Evolutionary conservation across 1,284 basidiomycete genomes (phyloP).

Genomic region (Malassezia restricta): DNA sequence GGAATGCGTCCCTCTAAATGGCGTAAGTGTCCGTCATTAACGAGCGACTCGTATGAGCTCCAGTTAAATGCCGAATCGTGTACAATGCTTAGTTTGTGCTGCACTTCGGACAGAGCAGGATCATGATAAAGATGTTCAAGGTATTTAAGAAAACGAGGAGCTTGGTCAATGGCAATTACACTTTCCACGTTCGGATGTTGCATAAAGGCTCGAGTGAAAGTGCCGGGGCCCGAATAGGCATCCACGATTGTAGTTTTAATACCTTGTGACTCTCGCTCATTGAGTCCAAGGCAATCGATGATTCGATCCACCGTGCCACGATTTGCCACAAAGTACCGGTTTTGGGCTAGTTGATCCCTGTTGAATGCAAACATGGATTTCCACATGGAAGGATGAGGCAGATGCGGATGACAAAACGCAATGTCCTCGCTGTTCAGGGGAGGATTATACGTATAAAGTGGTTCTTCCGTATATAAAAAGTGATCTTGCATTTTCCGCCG

Average conservation of each 20-base stretch:
- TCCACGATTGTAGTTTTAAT: constrained; percentile 36
- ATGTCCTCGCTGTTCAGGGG: not conserved
- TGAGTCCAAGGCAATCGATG: constrained; percentile 20
- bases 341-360: constrained; percentile 16
- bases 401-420: constrained; percentile 16
- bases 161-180: constrained; percentile 34
- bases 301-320: constrained; percentile 20
- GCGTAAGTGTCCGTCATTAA: constrained; percentile 20
- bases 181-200: constrained; percentile 33
- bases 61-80: constrained; percentile 22
- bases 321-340: constrained; percentile 35
- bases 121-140: constrained; percentile 16
- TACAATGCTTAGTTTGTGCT: constrained; percentile 20
- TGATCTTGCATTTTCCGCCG: too few species aligned
- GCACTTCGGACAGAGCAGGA: constrained; percentile 15
- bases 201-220: constrained; percentile 29
- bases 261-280: constrained; percentile 15
- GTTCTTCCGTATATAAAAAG: not conserved
- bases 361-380: constrained; percentile 17
- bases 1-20: constrained; percentile 23
- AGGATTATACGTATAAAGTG: constrained; percentile 3
- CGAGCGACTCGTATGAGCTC: constrained; percentile 26
- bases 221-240: constrained; percentile 39
- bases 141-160: constrained; percentile 16
- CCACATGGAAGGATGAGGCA: constrained; percentile 25